Conservation (phyloP, 106 monocot genomes). For the Dendrobium officinale region DNA sequence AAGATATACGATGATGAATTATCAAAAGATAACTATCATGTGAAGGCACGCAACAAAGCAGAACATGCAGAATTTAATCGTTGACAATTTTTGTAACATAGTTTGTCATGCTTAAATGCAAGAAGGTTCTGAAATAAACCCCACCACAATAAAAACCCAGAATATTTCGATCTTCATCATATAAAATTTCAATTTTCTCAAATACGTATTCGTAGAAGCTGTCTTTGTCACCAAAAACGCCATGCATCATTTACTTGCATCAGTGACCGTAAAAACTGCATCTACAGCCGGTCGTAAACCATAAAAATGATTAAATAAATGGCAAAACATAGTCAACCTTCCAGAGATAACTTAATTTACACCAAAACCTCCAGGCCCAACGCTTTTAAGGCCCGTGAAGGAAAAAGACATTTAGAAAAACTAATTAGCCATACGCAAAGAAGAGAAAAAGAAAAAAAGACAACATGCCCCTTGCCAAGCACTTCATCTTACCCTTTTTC, state of each 20-base stretch:
- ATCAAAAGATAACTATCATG: not conserved
- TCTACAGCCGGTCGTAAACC: not conserved
- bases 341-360: too few species aligned
- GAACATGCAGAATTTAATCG: not conserved
- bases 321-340: not conserved
- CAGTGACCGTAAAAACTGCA: not conserved
- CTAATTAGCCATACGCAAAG: too few species aligned
- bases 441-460: too few species aligned
- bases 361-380: too few species aligned
- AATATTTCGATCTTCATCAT: not conserved
- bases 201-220: not conserved
- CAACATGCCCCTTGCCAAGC: too few species aligned
- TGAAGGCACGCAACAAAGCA: not conserved
- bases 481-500: too few species aligned
- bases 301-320: not conserved
- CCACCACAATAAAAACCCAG: not conserved
- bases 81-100: not conserved
- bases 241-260: constrained; percentile 1
- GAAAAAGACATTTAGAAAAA: too few species aligned
- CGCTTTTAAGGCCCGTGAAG: too few species aligned
- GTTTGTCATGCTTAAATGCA: not conserved
- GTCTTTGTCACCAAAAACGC: not conserved
- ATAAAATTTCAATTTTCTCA: not conserved
- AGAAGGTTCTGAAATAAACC: not conserved
- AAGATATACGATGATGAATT: not conserved